Evolutionary conservation across 805 yeast genomes (phyloP).

Genomic region (Torulaspora quercuum): DNA sequence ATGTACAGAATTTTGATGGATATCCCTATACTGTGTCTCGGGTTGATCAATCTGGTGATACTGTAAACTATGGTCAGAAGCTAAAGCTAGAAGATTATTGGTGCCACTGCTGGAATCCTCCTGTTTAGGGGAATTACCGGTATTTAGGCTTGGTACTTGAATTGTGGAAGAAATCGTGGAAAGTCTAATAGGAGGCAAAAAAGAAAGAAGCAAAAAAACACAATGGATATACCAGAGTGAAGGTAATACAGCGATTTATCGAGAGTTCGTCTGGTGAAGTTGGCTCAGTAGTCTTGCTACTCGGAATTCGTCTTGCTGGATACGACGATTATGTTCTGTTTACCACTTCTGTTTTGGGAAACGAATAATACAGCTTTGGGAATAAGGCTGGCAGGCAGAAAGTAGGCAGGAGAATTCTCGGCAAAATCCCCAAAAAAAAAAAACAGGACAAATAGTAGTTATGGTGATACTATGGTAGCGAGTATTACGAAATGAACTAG

Average conservation of each 20-base stretch:
- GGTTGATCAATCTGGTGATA: conserved; percentile 26
- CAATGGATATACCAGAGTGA: neutral
- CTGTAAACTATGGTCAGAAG: conserved; percentile 26
- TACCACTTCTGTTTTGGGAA: conserved; percentile 5
- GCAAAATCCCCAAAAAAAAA: conserved; percentile 5
- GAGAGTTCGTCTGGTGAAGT: too few species aligned
- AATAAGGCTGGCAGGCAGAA: too few species aligned
- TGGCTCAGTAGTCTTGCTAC: too few species aligned
- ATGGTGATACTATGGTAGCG: conserved; percentile 1
- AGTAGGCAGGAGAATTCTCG: too few species aligned
- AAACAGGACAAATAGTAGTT: neutral
- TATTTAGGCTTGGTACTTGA: conserved; percentile 17
- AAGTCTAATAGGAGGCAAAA: conserved; percentile 7
- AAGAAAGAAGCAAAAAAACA: conserved; percentile 3
- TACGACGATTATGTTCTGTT: too few species aligned
- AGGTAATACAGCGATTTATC: conserved; percentile 1
- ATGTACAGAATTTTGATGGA: conserved; percentile 14
- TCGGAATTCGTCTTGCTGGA: too few species aligned
- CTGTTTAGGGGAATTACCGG: conserved; percentile 23
- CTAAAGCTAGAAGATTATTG: conserved; percentile 17
- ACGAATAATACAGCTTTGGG: too few species aligned
- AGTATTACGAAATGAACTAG: neutral
- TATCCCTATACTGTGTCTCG: conserved; percentile 17
- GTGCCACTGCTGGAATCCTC: conserved; percentile 21
- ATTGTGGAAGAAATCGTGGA: conserved; percentile 22